These are phyloP conservation scores for Chalaropsis thielavioides DNA, from an alignment of 2,329 filamentous ascomycete species.

Conservation along the genomic window DNA sequence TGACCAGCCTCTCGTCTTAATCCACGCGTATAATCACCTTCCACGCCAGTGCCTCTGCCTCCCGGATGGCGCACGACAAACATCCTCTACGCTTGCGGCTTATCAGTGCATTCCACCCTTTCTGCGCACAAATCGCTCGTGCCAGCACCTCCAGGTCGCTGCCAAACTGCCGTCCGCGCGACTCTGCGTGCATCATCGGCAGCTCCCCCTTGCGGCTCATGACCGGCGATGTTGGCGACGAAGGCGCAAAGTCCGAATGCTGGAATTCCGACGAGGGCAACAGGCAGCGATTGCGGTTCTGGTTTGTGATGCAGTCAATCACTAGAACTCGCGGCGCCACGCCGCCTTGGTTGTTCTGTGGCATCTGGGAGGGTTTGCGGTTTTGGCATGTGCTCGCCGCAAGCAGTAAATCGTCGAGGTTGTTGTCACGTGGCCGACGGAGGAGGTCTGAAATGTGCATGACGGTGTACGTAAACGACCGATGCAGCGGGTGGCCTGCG, in stretches of 20 bases:
- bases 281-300: slow-evolving; percentile 29
- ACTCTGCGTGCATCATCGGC: slow-evolving; percentile 41
- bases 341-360: slow-evolving; percentile 20
- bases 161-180: slow-evolving; percentile 42
- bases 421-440: slow-evolving; percentile 29
- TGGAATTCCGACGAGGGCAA: not conserved
- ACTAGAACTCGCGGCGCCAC: slow-evolving; percentile 37
- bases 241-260: slow-evolving; percentile 18
- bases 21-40: slow-evolving; percentile 50
- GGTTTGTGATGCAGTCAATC: slow-evolving; percentile 47
- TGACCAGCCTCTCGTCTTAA: not conserved
- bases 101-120: slow-evolving; percentile 59
- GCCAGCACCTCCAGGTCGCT: slow-evolving; percentile 57
- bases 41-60: slow-evolving; percentile 57
- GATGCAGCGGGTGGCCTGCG: slow-evolving; percentile 49
- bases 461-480: slow-evolving; percentile 45
- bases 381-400: slow-evolving; percentile 22
- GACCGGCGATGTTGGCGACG: slow-evolving; percentile 20
- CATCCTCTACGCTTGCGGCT: slow-evolving; percentile 54
- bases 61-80: slow-evolving; percentile 57
- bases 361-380: slow-evolving; percentile 23
- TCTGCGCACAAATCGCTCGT: slow-evolving; percentile 57
- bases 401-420: slow-evolving; percentile 35
- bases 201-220: slow-evolving; percentile 23
- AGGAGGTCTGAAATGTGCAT: slow-evolving; percentile 46